A percentile compares a stretch with the other conserved stretches of the same genome.
Conservation (phyloP, 306 rosid species). For the Pterocarpus santalinus region DNA sequence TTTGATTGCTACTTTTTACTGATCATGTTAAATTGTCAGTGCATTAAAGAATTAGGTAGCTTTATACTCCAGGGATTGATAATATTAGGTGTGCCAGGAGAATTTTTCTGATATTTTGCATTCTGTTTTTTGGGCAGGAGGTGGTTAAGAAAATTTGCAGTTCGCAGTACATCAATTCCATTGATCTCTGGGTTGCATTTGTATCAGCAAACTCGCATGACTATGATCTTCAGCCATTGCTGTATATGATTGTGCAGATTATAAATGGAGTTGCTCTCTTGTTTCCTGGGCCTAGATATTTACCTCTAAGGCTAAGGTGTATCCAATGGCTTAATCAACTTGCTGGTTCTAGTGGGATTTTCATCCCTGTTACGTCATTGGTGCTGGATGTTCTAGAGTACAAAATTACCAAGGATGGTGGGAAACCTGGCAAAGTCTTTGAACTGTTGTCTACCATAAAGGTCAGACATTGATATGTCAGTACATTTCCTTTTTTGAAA, state of each 20-base stretch:
- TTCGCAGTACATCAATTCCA: conserved; percentile 80
- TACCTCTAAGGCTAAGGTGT: conserved; percentile 88
- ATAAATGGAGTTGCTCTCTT: conserved; percentile 79
- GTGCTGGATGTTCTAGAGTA: conserved; percentile 81
- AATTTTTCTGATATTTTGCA: conserved; percentile 44
- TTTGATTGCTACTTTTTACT: conserved; percentile 34
- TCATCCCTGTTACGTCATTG: conserved; percentile 83
- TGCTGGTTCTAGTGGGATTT: conserved; percentile 79
- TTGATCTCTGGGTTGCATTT: conserved; percentile 87
- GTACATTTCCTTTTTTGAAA: neutral
- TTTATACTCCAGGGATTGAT: conserved; percentile 4
- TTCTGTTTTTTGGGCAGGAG: conserved; percentile 67
- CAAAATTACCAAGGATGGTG: conserved; percentile 71
- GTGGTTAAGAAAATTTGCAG: conserved; percentile 78
- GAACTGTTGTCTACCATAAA: conserved; percentile 62
- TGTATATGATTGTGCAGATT: conserved; percentile 73
- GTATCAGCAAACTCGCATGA: conserved; percentile 65
- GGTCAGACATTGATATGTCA: conserved; percentile 56
- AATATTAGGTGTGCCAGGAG: conserved; percentile 24
- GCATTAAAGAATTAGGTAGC: conserved; percentile 2
- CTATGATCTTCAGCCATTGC: conserved; percentile 76
- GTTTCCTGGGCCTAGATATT: conserved; percentile 95
- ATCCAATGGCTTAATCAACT: conserved; percentile 88
- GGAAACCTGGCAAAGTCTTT: conserved; percentile 65
- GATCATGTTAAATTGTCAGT: neutral